Conservation (phyloP, 2,329 filamentous ascomycete species). For the Aschersonia sp. region DNA sequence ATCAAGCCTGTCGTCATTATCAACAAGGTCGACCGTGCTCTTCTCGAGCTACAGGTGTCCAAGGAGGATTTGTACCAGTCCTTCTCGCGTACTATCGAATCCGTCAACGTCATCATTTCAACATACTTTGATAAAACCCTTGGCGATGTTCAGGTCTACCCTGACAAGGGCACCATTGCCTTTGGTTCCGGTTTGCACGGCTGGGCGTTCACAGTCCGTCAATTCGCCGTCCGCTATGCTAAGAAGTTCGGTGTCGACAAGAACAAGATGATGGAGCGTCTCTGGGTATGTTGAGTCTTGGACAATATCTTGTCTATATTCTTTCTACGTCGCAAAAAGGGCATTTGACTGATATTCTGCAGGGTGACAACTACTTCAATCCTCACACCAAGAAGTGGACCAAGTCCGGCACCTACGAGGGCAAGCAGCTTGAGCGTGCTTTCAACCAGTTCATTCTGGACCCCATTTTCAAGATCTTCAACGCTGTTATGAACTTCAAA, state of each 20-base stretch:
- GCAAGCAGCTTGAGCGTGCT: slow-evolving; percentile 85
- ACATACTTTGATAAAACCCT: slow-evolving; percentile 96
- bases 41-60: slow-evolving; percentile 94
- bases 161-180: slow-evolving; percentile 91
- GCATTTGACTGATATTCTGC: not conserved
- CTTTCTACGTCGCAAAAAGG: not conserved
- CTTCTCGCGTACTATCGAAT: slow-evolving; percentile 98
- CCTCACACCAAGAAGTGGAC: slow-evolving; percentile 99
- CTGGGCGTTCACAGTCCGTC: slow-evolving; percentile 98
- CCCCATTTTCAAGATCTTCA: slow-evolving; percentile 99
- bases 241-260: slow-evolving; percentile 99
- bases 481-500: slow-evolving; percentile 96
- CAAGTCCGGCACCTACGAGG: slow-evolving; percentile 69
- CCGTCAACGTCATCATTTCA: slow-evolving; percentile 98
- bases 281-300: slow-evolving; percentile 58
- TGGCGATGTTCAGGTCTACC: slow-evolving; percentile 97
- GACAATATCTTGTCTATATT: slow-evolving; percentile 5
- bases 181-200: slow-evolving; percentile 99
- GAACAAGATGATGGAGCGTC: slow-evolving; percentile 99
- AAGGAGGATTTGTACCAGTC: slow-evolving; percentile 99
- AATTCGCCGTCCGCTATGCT: slow-evolving; percentile 90
- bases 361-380: slow-evolving; percentile 99
- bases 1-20: slow-evolving; percentile 99
- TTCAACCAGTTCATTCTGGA: slow-evolving; percentile 99
- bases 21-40: slow-evolving; percentile 99